A percentile compares a stretch with the other conserved stretches of the same genome.
phyloP scores from a whole-genome alignment of 257 asterid species.

The Solanum okadae region DNA sequence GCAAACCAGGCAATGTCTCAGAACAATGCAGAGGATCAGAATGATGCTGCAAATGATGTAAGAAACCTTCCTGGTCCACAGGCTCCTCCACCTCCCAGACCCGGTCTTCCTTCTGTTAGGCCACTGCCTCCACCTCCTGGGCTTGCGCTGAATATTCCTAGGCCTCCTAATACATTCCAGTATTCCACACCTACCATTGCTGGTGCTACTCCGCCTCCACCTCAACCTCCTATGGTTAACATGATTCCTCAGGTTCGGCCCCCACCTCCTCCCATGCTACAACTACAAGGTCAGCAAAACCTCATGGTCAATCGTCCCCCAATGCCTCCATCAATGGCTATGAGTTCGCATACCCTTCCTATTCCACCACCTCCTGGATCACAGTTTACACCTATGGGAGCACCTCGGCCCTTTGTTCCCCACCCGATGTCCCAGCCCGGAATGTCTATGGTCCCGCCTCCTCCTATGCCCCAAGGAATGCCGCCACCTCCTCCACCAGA shows the following conservation, averaged over 20 bases:
- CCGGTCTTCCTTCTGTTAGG: conserved; percentile 59
- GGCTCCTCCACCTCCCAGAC: conserved; percentile 77
- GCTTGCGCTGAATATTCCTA: conserved; percentile 64
- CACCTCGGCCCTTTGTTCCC: conserved; percentile 44
- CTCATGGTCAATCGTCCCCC: conserved; percentile 58
- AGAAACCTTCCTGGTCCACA: conserved; percentile 69
- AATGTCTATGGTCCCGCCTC: conserved; percentile 61
- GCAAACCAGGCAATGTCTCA: conserved; percentile 93
- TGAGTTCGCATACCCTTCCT: conserved; percentile 28
- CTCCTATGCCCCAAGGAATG: conserved; percentile 77
- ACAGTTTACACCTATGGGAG: conserved; percentile 62
- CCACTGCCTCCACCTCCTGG: conserved; percentile 93
- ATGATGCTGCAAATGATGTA: conserved; percentile 39
- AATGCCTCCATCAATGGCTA: conserved; percentile 48
- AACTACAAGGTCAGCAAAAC: conserved; percentile 61
- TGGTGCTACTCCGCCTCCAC: conserved; percentile 61
- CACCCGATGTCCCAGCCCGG: conserved; percentile 60
- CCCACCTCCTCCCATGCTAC: conserved; percentile 59
- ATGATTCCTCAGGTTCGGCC: conserved; percentile 56
- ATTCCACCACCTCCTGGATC: conserved; percentile 87
- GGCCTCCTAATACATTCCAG: conserved; percentile 53
- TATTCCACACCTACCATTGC: conserved; percentile 32
- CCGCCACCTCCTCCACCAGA: conserved; percentile 86
- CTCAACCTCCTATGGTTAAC: conserved; percentile 56
- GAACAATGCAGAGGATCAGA: conserved; percentile 44